These are phyloP conservation scores for Fragilaria crotonensis DNA, from an alignment of 108 stramenopile species.

Conservation along the genomic window DNA sequence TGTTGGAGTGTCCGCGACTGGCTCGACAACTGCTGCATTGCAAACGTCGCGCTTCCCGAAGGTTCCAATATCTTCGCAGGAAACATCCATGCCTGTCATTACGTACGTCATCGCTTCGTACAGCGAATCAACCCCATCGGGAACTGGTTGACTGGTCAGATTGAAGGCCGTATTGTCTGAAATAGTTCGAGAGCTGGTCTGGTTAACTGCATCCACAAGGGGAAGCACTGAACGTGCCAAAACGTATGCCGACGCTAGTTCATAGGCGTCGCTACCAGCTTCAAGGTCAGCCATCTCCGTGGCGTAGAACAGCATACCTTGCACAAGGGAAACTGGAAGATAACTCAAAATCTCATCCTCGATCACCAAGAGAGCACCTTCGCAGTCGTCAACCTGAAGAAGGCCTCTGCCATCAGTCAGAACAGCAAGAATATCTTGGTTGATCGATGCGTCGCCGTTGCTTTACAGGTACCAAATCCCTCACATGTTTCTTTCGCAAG, in stretches of 20 bases:
- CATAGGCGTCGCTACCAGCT: constrained; percentile 4
- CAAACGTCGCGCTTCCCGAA: constrained; percentile 4
- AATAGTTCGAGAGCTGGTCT: constrained; percentile 29
- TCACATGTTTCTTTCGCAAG: constrained; percentile 65
- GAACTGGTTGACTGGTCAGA: constrained; percentile 7
- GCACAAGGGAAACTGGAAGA: constrained; percentile 42
- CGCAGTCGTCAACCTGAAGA: constrained; percentile 30
- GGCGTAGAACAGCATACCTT: constrained; percentile 39
- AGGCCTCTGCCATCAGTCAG: constrained; percentile 38
- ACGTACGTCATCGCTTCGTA: constrained; percentile 28
- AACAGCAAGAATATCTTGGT: constrained; percentile 31
- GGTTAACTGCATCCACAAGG: constrained; percentile 29
- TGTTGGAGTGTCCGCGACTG: constrained; percentile 37
- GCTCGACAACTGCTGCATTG: constrained; percentile 5
- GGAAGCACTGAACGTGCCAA: constrained; percentile 53
- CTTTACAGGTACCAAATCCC: constrained; percentile 41
- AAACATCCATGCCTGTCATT: constrained; percentile 19
- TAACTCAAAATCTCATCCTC: constrained; percentile 23
- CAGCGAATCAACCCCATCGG: constrained; percentile 10
- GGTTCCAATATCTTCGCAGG: constrained; percentile 36
- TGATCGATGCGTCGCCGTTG: constrained; percentile 32
- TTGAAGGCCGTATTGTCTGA: constrained; percentile 15
- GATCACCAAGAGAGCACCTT: constrained; percentile 14
- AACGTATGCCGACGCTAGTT: constrained; percentile 35
- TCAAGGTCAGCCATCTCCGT: constrained; percentile 7